Percentiles rank a stretch among this genome's conserved stretches.
These are phyloP conservation scores for Solanum rostratum DNA, from an alignment of 257 asterid genomes.

Conservation along the genomic window DNA sequence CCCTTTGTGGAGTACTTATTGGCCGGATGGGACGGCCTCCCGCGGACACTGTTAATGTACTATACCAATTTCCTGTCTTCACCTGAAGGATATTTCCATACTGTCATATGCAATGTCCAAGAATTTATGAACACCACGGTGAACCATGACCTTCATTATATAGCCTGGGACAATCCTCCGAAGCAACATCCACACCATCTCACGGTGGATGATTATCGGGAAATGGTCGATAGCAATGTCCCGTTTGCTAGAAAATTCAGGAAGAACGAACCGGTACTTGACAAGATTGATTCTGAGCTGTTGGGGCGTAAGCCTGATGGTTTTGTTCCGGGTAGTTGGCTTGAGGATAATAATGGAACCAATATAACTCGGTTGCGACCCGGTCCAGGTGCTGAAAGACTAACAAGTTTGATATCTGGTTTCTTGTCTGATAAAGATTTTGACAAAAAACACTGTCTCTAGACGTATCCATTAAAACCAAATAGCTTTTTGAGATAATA, in stretches of 20 bases:
- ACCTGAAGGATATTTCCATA: conserved; percentile 65
- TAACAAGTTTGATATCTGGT: conserved; percentile 25
- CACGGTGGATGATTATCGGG: conserved; percentile 22
- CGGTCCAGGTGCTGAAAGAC: conserved; percentile 47
- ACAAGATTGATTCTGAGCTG: conserved; percentile 44
- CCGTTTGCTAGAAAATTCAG: conserved; percentile 66
- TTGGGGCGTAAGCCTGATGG: conserved; percentile 34
- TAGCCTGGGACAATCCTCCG: conserved; percentile 50
- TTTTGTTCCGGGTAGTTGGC: conserved; percentile 64
- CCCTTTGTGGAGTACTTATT: conserved; percentile 53
- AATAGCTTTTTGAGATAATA: too few species aligned
- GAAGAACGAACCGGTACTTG: conserved; percentile 27
- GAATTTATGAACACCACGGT: conserved; percentile 56
- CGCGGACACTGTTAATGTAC: conserved; percentile 53
- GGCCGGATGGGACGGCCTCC: conserved; percentile 69
- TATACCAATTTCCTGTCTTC: conserved; percentile 63
- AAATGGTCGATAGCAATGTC: conserved; percentile 49
- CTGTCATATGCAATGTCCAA: conserved; percentile 55
- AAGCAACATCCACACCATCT: conserved; percentile 44
- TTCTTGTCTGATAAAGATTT: conserved; percentile 34
- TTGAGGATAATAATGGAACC: conserved; percentile 4
- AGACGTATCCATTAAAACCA: neutral
- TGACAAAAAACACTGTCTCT: conserved; percentile 39
- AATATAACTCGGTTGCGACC: conserved; percentile 39
- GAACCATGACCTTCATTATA: conserved; percentile 64